Conservation (phyloP, 208 protist genomes). For the Crithidia sp. region DNA sequence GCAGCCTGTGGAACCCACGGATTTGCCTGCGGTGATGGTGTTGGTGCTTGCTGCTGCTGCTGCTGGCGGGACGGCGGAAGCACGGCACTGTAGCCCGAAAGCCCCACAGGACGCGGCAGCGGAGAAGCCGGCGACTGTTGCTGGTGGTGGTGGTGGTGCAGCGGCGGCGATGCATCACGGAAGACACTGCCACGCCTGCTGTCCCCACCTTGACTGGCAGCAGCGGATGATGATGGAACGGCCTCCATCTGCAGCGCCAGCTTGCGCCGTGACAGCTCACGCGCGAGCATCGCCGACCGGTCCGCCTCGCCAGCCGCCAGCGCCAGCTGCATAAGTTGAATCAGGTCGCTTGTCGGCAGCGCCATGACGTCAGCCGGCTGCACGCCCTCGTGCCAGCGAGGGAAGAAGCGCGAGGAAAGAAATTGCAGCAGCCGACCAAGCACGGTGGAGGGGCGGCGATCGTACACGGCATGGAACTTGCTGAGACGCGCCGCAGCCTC, state of each 20-base stretch:
- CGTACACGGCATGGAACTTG: conserved; percentile 40
- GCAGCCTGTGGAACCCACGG: neutral
- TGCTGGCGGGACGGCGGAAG: neutral
- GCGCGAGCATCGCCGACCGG: conserved; percentile 64
- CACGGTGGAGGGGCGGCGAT: conserved; percentile 15
- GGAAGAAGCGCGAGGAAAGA: conserved; percentile 49
- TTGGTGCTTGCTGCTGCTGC: neutral
- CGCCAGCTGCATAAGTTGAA: conserved; percentile 73
- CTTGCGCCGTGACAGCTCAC: conserved; percentile 70
- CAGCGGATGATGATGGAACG: neutral
- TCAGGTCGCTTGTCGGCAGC: conserved; percentile 59
- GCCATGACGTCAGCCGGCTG: conserved; percentile 20
- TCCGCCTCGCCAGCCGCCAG: conserved; percentile 67
- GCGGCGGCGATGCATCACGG: no score
- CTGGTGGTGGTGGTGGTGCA: no score
- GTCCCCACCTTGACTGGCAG: no score
- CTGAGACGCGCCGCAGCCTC: neutral
- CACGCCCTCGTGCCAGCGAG: conserved; percentile 33
- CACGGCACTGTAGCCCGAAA: conserved; percentile 1
- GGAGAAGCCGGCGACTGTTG: neutral
- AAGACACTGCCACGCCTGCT: no score
- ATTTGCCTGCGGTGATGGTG: no score
- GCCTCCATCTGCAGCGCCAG: conserved; percentile 29
- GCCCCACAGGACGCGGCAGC: neutral
- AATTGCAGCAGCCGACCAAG: conserved; percentile 29